These are phyloP conservation scores for Serendipita sp. DNA, from an alignment of 768 basidiomycete genomes.

Conservation along the genomic window DNA sequence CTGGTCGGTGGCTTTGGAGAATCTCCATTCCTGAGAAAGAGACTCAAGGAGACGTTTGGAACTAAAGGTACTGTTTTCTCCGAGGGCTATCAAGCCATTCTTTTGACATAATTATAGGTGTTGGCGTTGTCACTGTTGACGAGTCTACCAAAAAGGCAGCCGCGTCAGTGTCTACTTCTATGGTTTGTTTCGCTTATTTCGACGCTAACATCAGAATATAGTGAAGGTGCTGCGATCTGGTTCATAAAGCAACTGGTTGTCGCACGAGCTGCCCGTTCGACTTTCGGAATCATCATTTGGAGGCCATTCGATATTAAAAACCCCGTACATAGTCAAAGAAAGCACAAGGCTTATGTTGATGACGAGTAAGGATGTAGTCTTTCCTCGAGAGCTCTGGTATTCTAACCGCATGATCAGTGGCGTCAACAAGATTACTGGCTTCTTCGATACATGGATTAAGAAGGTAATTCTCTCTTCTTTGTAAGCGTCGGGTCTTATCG, in stretches of 20 bases:
- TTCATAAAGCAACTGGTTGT: constrained; percentile 3
- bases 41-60: not conserved
- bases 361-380: not conserved
- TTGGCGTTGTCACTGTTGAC: constrained; percentile 1
- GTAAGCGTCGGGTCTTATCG: not conserved
- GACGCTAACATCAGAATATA: not conserved
- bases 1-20: constrained; percentile 7
- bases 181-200: not conserved
- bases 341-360: not conserved
- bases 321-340: not conserved
- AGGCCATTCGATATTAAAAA: not conserved
- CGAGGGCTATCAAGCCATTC: too few relatives aligned
- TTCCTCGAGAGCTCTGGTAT: not conserved
- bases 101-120: not conserved
- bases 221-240: constrained; percentile 6
- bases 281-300: not conserved
- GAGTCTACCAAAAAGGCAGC: constrained; percentile 4
- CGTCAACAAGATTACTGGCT: constrained; percentile 2
- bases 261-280: constrained; percentile 5
- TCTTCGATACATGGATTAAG: not conserved
- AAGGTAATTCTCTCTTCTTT: not conserved
- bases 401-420: not conserved
- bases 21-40: not conserved
- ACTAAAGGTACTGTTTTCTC: not conserved
- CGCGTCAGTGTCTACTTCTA: not conserved